These are phyloP conservation scores for Tagetes patula DNA, from an alignment of 129 eudicot species.

Conservation along the genomic window DNA sequence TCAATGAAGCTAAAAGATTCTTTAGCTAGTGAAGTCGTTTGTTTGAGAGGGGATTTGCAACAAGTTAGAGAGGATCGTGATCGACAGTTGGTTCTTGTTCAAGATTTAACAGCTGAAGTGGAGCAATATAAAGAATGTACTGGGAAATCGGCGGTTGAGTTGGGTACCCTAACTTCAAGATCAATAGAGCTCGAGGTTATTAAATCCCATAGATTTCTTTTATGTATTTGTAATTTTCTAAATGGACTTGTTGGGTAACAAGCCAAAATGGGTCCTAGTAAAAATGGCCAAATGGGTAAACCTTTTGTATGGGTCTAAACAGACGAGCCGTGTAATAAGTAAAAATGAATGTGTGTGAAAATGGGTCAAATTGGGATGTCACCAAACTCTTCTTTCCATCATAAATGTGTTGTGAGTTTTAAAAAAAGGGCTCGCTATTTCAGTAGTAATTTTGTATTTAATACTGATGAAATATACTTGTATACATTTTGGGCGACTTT, in stretches of 20 bases:
- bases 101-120: conserved; percentile 47
- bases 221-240: neutral
- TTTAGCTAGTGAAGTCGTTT: conserved; percentile 55
- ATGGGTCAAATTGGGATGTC: neutral
- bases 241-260: neutral
- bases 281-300: neutral
- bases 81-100: conserved; percentile 48
- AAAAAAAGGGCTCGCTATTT: too few relatives aligned
- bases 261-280: neutral
- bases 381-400: neutral
- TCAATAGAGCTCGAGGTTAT: conserved; percentile 78
- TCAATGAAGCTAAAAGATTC: conserved; percentile 66
- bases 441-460: neutral
- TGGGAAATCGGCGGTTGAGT: conserved; percentile 45
- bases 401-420: neutral
- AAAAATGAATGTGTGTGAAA: neutral
- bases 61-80: conserved; percentile 86
- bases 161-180: conserved; percentile 57
- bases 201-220: neutral
- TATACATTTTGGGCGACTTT: neutral
- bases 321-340: too few relatives aligned
- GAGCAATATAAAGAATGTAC: conserved; percentile 40
- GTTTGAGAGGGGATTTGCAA: conserved; percentile 73
- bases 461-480: too few relatives aligned
- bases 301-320: neutral